These are phyloP conservation scores for Mortierella polycephala DNA, from an alignment of 371 early-diverging fungal genomes.

Conservation along the genomic window DNA sequence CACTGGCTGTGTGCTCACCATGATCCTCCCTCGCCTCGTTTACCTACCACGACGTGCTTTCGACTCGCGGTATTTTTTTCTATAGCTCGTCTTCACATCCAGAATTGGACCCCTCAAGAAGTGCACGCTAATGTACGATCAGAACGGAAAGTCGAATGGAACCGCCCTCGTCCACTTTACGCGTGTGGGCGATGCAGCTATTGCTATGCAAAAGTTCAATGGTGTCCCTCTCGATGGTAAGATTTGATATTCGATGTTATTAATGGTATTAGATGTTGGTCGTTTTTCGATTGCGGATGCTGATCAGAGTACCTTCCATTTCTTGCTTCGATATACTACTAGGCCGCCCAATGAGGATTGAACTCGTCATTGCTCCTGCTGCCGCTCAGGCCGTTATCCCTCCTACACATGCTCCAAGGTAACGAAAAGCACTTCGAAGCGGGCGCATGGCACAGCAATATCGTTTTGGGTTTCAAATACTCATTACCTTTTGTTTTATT, in stretches of 20 bases:
- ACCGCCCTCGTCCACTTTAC: constrained; percentile 75
- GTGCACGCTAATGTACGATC: constrained; percentile 78
- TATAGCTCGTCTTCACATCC: constrained; percentile 55
- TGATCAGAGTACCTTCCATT: not conserved
- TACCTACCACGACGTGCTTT: not conserved
- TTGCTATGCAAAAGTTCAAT: constrained; percentile 74
- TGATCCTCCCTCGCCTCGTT: not conserved
- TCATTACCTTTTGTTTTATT: not conserved
- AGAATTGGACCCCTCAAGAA: constrained; percentile 71
- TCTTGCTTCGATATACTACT: not conserved
- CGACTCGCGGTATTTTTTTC: not conserved
- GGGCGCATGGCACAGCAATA: not conserved
- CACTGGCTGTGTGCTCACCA: not conserved
- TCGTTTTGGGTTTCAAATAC: not conserved
- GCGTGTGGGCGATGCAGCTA: constrained; percentile 64
- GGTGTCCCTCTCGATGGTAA: constrained; percentile 75
- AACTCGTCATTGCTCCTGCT: constrained; percentile 68
- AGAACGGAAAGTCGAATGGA: constrained; percentile 76
- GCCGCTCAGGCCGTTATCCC: constrained; percentile 53
- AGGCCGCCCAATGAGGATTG: constrained; percentile 78
- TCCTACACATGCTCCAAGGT: constrained; percentile 29
- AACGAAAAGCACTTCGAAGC: not conserved
- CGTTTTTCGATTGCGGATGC: not conserved
- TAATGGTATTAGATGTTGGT: too few relatives aligned
- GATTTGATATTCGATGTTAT: not conserved